Evolutionary conservation across 495 filamentous ascomycete genomes (phyloP).

Genomic region (Podospora fimiseda): DNA sequence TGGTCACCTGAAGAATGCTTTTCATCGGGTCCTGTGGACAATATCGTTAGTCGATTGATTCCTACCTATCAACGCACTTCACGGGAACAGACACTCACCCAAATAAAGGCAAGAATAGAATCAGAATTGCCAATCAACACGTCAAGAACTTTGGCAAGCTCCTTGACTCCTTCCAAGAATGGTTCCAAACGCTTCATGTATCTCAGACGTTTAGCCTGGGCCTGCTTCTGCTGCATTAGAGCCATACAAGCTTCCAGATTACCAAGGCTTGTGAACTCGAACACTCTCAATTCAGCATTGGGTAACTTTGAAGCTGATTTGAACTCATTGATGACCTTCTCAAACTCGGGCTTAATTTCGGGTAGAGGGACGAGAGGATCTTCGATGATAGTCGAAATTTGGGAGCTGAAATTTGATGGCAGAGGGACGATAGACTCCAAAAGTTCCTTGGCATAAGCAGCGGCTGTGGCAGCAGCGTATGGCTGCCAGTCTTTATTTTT

Average conservation of each 20-base stretch:
- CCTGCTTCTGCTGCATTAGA: neutral
- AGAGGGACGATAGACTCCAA: neutral
- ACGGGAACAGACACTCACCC: neutral
- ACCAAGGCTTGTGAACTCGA: neutral
- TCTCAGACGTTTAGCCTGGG: neutral
- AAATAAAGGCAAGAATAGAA: neutral
- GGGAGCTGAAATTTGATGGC: too few species aligned
- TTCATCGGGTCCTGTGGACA: neutral
- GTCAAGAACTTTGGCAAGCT: constrained; percentile 28
- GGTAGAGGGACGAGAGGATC: too few species aligned
- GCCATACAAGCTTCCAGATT: neutral
- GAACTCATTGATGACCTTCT: too few species aligned
- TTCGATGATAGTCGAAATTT: too few species aligned
- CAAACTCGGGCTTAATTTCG: too few species aligned
- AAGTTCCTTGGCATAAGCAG: neutral
- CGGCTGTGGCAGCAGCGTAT: neutral
- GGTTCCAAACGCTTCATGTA: constrained; percentile 29
- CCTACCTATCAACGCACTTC: neutral
- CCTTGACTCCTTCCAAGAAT: constrained; percentile 34
- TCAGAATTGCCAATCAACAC: neutral
- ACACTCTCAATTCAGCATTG: neutral
- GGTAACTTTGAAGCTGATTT: too few species aligned
- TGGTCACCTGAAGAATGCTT: neutral
- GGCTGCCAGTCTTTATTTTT: neutral
- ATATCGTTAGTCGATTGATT: neutral